Base-by-base conservation (phyloP, 2,329 filamentous ascomycete species). In the Cadophora sp. region DNA sequence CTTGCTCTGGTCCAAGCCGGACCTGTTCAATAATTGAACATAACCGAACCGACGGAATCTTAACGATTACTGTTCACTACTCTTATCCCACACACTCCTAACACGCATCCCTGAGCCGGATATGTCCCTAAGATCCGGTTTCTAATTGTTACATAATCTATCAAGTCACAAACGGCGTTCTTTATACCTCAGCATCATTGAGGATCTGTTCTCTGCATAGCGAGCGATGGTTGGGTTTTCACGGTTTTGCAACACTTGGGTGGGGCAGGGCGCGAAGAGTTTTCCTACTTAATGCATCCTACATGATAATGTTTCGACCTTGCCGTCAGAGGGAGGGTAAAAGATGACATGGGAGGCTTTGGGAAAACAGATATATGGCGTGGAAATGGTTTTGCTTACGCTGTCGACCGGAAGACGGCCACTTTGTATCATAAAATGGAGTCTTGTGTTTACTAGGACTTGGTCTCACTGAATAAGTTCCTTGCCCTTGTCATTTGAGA, bases 121-220 rank as follows among this genome's bases (percentile, higher is more conserved):
- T 68, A 64, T 61, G 50, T 63, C 62, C 62, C 22, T 55, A 29
- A 55, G 62, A 58, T 40, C 71, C 31, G 63, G 68, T 70, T 71
- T 69, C 68, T 73, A 74, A 69, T 67, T 77, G 72, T 77, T 76
- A 76, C 72, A 78, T 77, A 77, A 73, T 70, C 71, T 75, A 74
- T 73, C 66, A 65, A 73, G 65, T 70, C 73, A 76, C 69, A 71
- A 71, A 71, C 68, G 77, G 76, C 77, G 76, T 78, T 78, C 67
- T 72, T 64, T 62, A 69, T 70, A 73, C 69, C 72, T 68, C 68
- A 68, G 73, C 67, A 73, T 75, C 71, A 71, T 72, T 74, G 64
- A 67, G 67, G 67, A 69, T 74, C 76, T 73, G 69, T 77, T 76
- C 72, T 75, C 71, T 78, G 76, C 77, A 79, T 79, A 79, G 76